phyloP scores from a whole-genome alignment of 2,329 filamentous ascomycete genomes.

The Fusarium duplospermum region DNA sequence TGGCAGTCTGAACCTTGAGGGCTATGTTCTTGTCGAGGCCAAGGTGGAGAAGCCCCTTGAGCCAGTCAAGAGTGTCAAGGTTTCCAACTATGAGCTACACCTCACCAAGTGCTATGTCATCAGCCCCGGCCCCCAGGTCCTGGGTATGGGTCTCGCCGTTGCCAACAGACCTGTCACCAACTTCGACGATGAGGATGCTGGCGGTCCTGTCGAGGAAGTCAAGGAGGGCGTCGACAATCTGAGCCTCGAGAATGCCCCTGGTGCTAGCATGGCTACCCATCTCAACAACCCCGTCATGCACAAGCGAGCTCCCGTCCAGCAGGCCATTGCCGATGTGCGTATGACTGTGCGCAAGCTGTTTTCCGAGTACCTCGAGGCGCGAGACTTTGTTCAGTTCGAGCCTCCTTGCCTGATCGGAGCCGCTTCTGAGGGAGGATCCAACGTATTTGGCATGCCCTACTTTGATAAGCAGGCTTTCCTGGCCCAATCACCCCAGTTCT shows the following conservation, averaged over 20 bases:
- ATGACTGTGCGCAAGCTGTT: slow-evolving; percentile 76
- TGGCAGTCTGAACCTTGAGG: slow-evolving; percentile 79
- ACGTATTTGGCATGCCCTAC: slow-evolving; percentile 91
- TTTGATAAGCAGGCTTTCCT: slow-evolving; percentile 86
- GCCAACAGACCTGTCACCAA: slow-evolving; percentile 67
- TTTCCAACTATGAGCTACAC: slow-evolving; percentile 87
- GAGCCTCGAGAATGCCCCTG: slow-evolving; percentile 64
- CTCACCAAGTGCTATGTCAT: slow-evolving; percentile 86
- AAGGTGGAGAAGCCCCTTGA: slow-evolving; percentile 84
- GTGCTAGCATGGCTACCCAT: slow-evolving; percentile 84
- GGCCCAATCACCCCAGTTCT: slow-evolving; percentile 85
- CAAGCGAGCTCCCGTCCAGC: slow-evolving; percentile 89
- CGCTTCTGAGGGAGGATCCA: slow-evolving; percentile 91
- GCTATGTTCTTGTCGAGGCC: slow-evolving; percentile 84
- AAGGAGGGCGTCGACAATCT: slow-evolving; percentile 58
- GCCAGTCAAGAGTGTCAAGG: slow-evolving; percentile 87
- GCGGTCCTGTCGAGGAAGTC: slow-evolving; percentile 55
- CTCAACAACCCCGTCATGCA: slow-evolving; percentile 94
- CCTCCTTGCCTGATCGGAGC: slow-evolving; percentile 90
- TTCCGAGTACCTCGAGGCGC: slow-evolving; percentile 79
- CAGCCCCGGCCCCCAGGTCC: slow-evolving; percentile 68
- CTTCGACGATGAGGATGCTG: slow-evolving; percentile 68
- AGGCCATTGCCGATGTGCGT: slow-evolving; percentile 74
- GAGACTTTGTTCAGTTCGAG: slow-evolving; percentile 85
- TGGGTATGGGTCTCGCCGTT: slow-evolving; percentile 68